Percentiles rank a stretch among this genome's conserved stretches.
Evolutionary conservation across 192 early-diverging fungal genomes (phyloP).

Genomic region (Geranomyces michiganensis): DNA sequence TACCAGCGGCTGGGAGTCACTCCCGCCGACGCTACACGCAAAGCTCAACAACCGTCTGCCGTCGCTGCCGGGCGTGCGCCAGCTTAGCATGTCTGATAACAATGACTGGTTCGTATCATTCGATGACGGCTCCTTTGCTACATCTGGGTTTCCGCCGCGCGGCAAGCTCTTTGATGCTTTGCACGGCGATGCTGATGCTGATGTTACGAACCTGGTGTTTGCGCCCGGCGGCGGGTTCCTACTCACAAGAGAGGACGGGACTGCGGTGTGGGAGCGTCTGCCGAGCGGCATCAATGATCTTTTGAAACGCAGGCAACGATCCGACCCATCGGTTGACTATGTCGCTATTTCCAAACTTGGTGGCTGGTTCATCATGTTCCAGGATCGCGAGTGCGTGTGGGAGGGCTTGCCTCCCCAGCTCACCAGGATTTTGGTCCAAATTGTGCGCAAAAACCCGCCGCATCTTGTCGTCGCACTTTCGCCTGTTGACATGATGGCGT

Average conservation of each 20-base stretch:
- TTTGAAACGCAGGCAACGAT: conserved; percentile 18
- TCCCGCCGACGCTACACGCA: conserved; percentile 39
- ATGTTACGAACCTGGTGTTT: conserved; percentile 35
- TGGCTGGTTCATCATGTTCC: conserved; percentile 44
- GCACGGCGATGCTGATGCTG: conserved; percentile 28
- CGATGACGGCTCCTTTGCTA: conserved; percentile 40
- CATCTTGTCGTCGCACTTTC: conserved; percentile 31
- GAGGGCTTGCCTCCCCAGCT: conserved; percentile 36
- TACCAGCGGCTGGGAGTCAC: conserved; percentile 29
- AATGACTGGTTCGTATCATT: conserved; percentile 39
- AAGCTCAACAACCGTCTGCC: conserved; percentile 35
- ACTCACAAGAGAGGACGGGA: conserved; percentile 32
- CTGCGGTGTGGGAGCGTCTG: conserved; percentile 36
- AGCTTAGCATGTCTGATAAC: conserved; percentile 29
- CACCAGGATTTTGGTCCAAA: conserved; percentile 23
- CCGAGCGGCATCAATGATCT: conserved; percentile 34
- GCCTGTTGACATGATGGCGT: conserved; percentile 29
- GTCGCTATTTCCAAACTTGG: conserved; percentile 41
- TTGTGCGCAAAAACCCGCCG: conserved; percentile 25
- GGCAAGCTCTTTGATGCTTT: conserved; percentile 32
- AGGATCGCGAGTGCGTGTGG: conserved; percentile 42
- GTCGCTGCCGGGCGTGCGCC: conserved; percentile 33
- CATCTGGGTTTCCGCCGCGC: conserved; percentile 31
- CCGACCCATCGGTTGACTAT: conserved; percentile 29
- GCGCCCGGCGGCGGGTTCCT: conserved; percentile 45